phyloP scores from a whole-genome alignment of 495 filamentous ascomycete genomes.

The Penicillium herquei region DNA sequence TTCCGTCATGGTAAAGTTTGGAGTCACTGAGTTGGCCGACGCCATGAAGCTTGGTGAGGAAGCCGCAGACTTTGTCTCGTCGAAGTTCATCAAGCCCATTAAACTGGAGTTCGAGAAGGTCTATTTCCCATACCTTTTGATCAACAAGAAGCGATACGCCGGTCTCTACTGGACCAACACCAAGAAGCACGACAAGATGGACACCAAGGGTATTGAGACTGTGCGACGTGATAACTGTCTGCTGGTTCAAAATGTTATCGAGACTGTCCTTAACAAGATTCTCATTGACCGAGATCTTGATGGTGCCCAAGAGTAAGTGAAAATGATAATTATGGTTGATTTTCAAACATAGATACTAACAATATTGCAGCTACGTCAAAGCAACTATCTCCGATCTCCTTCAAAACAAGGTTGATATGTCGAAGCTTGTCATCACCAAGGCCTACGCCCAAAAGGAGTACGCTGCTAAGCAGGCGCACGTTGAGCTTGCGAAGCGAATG shows the following conservation, averaged over 20 bases:
- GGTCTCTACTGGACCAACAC: conserved; percentile 95
- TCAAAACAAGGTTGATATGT: conserved; percentile 98
- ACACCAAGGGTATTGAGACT: conserved; percentile 98
- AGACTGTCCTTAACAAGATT: conserved; percentile 93
- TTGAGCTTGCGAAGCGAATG: conserved; percentile 93
- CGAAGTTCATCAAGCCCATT: conserved; percentile 92
- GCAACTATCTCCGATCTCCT: conserved; percentile 91
- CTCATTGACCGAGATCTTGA: conserved; percentile 88
- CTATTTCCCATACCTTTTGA: conserved; percentile 95
- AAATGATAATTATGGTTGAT: background rate
- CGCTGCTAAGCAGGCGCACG: conserved; percentile 87
- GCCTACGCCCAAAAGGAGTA: conserved; percentile 85
- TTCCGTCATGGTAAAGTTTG: conserved; percentile 99
- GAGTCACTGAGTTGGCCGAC: conserved; percentile 74
- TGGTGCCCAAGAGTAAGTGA: conserved; percentile 85
- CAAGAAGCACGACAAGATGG: conserved; percentile 98
- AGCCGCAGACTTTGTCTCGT: conserved; percentile 80
- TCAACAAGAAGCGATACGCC: conserved; percentile 99
- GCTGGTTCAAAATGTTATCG: conserved; percentile 93
- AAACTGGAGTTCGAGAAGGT: conserved; percentile 99
- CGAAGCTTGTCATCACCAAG: conserved; percentile 98
- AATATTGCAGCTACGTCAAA: conserved; percentile 78
- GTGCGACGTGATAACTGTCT: conserved; percentile 95
- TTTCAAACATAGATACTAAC: background rate
- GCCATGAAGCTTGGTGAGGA: conserved; percentile 95